Percentiles rank a stretch among this genome's conserved stretches.
Evolutionary conservation across 208 protist genomes (phyloP).

Genomic region (Wallacemonas collosoma): DNA sequence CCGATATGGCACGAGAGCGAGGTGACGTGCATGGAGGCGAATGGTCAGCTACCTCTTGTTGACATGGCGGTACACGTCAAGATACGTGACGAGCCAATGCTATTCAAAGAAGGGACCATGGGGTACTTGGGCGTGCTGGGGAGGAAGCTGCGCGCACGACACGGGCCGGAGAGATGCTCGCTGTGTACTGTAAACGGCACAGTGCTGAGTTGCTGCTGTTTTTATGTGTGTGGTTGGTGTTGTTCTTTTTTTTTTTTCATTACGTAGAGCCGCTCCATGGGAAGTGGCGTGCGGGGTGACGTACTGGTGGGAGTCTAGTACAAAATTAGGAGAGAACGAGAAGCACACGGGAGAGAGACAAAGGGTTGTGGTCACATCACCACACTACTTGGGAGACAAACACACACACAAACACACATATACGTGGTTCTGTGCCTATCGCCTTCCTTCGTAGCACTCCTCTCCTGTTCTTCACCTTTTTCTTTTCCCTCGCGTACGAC

Average conservation of each 20-base stretch:
- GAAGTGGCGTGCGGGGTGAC: neutral
- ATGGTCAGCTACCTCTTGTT: too few relatives aligned
- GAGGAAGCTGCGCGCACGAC: too few relatives aligned
- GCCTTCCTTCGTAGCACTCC: neutral
- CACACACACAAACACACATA: neutral
- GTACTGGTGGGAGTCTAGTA: neutral
- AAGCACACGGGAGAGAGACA: neutral
- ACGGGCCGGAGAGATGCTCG: too few relatives aligned
- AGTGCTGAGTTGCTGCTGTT: neutral
- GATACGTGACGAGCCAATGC: too few relatives aligned
- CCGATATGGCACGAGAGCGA: too few relatives aligned
- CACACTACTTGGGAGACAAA: too few relatives aligned
- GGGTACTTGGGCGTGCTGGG: too few relatives aligned
- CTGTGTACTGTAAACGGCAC: too few relatives aligned
- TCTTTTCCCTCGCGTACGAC: neutral
- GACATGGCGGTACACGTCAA: too few relatives aligned
- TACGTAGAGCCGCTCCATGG: neutral
- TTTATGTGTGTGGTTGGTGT: conserved; percentile 1
- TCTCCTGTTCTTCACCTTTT: neutral
- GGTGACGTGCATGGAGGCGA: too few relatives aligned
- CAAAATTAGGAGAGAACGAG: neutral
- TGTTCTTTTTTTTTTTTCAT: neutral
- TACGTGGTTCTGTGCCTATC: neutral
- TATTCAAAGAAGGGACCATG: too few relatives aligned
- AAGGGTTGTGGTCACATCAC: too few relatives aligned